Conservation (phyloP, 768 basidiomycete species). For the Suillus discolor region DNA sequence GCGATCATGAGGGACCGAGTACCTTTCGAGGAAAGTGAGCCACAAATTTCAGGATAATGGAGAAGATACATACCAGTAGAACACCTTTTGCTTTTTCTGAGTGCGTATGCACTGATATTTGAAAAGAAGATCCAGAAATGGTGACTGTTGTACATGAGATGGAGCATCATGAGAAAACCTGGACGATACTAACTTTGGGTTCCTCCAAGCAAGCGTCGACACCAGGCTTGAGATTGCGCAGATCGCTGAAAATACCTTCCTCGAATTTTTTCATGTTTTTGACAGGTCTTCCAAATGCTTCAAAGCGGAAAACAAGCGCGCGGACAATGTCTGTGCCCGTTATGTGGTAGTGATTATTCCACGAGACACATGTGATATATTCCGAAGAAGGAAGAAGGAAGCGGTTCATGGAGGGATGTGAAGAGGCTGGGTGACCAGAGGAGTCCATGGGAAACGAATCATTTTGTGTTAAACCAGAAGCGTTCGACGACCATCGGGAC, state of each 20-base stretch:
- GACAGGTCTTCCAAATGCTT: constrained; percentile 90
- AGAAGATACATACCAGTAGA: constrained; percentile 70
- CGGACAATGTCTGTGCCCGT: constrained; percentile 97
- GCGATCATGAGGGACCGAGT: constrained; percentile 95
- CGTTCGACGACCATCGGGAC: constrained; percentile 59
- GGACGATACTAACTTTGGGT: constrained; percentile 71
- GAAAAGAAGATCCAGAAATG: constrained; percentile 91
- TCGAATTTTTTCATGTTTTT: constrained; percentile 96
- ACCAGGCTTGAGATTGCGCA: constrained; percentile 92
- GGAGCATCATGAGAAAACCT: neutral
- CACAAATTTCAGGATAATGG: constrained; percentile 9
- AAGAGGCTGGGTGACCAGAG: constrained; percentile 46
- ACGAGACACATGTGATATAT: constrained; percentile 88
- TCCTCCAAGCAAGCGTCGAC: constrained; percentile 92
- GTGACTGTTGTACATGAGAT: constrained; percentile 56
- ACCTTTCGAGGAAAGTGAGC: constrained; percentile 50
- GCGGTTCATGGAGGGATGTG: constrained; percentile 80
- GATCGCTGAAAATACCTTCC: constrained; percentile 93
- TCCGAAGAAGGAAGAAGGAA: constrained; percentile 88
- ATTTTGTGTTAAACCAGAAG: constrained; percentile 25
- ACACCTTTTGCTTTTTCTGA: constrained; percentile 99
- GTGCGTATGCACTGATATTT: constrained; percentile 97
- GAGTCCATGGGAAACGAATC: constrained; percentile 18
- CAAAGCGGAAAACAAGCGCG: constrained; percentile 92
- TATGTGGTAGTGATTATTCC: constrained; percentile 91